Conservation (phyloP, 2,329 filamentous ascomycete species). For the Aspergillus costaricaensis region DNA sequence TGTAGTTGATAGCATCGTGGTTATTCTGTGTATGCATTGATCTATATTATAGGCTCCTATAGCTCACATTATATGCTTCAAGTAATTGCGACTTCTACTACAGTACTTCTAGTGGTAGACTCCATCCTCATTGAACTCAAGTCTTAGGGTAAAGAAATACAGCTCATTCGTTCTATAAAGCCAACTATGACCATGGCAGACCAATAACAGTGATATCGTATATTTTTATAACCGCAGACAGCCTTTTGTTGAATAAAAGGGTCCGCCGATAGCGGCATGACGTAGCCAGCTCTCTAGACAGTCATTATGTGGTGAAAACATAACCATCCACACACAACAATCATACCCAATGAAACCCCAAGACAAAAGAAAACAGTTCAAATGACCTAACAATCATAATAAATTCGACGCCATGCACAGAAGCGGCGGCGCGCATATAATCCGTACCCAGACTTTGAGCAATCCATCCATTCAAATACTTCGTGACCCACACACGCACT, state of each 20-base stretch:
- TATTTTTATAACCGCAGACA: neutral
- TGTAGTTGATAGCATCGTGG: conserved; percentile 51
- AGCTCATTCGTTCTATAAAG: neutral
- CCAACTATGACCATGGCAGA: neutral
- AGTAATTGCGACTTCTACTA: conserved; percentile 90
- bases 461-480: conserved; percentile 12
- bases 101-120: conserved; percentile 94
- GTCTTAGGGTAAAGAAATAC: neutral
- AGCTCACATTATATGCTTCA: conserved; percentile 72
- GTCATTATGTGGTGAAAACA: neutral
- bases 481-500: conserved; percentile 8
- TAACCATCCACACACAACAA: neutral
- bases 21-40: conserved; percentile 73
- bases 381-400: neutral
- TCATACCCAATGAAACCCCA: neutral
- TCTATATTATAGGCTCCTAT: conserved; percentile 62
- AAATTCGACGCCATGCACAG: neutral
- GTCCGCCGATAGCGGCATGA: neutral
- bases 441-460: neutral
- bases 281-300: neutral
- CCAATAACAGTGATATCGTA: neutral
- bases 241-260: neutral
- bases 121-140: conserved; percentile 60
- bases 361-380: neutral
- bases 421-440: neutral